A percentile compares a stretch with the other conserved stretches of the same genome.
Conservation (phyloP, 805 yeast genomes). For the Pichia kluyveri region DNA sequence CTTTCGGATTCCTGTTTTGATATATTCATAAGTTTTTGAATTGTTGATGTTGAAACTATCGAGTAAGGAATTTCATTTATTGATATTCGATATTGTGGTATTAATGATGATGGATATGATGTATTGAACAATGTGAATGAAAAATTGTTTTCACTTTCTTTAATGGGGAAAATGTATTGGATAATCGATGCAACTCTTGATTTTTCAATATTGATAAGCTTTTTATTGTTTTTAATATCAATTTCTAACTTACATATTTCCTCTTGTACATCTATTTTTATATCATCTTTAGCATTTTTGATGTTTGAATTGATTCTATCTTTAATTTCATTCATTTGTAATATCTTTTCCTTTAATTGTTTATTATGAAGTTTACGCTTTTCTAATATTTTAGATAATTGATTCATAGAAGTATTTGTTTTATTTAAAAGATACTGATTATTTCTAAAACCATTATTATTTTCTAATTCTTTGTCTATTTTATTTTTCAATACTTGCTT, state of each 20-base stretch:
- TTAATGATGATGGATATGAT: conserved; percentile 18
- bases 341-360: neutral
- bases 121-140: conserved; percentile 26
- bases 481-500: conserved; percentile 3
- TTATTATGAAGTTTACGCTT: neutral
- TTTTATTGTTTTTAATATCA: conserved; percentile 7
- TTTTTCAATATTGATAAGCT: conserved; percentile 15
- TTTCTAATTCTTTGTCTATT: neutral
- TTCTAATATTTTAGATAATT: neutral
- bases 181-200: conserved; percentile 18
- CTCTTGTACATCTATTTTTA: neutral
- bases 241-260: neutral
- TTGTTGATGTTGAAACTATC: neutral
- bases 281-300: neutral
- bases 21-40: conserved; percentile 14
- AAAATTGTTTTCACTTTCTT: conserved; percentile 15
- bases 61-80: conserved; percentile 1
- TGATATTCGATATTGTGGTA: neutral
- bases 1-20: conserved; percentile 28
- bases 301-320: neutral
- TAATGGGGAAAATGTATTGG: conserved; percentile 25
- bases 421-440: too few species aligned
- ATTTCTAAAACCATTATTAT: too few species aligned
- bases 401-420: neutral
- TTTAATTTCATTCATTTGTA: neutral